Base-by-base conservation (phyloP, 805 yeast species). In the Kregervanrija fluxuum region DNA sequence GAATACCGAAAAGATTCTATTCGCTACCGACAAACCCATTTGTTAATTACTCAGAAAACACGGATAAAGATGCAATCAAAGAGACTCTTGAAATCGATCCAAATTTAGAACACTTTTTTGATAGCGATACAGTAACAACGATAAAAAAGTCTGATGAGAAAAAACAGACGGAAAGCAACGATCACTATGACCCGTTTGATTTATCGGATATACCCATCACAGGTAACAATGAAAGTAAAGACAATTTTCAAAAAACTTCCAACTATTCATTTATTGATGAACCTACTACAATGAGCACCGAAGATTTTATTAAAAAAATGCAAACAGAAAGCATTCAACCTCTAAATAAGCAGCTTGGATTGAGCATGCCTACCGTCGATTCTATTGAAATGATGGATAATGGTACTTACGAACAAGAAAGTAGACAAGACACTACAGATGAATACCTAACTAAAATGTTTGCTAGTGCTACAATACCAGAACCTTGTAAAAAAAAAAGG, bases 61-160 rank as follows among this genome's bases (percentile, higher is more conserved):
- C 48, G 4, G 37, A 38, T 10, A 45, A 43, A 17, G 52, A 52
- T 28, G 44, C 53, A 1, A 13, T 48, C 3, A 47, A 43, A 22
- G 49, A 56, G 22, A 49, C 59, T 6, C 39, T 62, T 15, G 55
- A 62, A 11, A 49, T 53, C 33, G 61, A 61, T 41, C 62, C 64
- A 1, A 56, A 56, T 40, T 43, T 60, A n/a, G 59, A 47, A 33
- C 61, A 57, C 2, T 64, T 62, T 37, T 55, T 54, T 41, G 55
- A 49, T 35, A 41, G 39, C 0, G 43, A 44, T 1, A 43, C 46
- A 11, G 32, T 45, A 9, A 5, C 28, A 6, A 22, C 28, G 28
- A 22, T 22, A 22, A 6, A 22, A 22, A 22, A 22, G 4, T 22
- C 28, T 5, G 8, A 22, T 5, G 8, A 22, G 5, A 6, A 22